Conservation (phyloP, 2,329 filamentous ascomycete genomes). For the Talaromyces albobiverticillius region DNA sequence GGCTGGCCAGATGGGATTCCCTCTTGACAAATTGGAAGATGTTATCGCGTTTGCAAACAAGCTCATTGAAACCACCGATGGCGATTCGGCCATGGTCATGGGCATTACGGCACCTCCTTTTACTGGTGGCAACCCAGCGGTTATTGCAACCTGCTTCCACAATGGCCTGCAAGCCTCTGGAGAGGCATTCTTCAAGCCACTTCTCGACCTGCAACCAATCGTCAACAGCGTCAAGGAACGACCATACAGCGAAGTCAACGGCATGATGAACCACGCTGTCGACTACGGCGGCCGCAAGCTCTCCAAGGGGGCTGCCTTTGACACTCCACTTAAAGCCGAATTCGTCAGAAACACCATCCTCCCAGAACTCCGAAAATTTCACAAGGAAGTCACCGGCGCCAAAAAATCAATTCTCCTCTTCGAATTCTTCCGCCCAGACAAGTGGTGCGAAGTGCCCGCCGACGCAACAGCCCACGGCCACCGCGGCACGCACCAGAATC, state of each 20-base stretch:
- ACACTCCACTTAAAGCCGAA: conserved; percentile 38
- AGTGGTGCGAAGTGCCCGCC: conserved; percentile 34
- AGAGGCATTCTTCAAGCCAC: conserved; percentile 31
- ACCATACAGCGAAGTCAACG: conserved; percentile 44
- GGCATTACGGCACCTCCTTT: no score
- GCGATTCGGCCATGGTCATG: conserved; percentile 35
- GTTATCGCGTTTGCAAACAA: conserved; percentile 57
- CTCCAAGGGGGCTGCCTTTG: conserved; percentile 46
- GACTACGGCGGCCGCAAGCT: conserved; percentile 39
- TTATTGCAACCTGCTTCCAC: conserved; percentile 38
- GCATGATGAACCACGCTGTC: conserved; percentile 35
- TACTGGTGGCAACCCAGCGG: no score
- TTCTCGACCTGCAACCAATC: conserved; percentile 38
- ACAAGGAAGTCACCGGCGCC: conserved; percentile 27
- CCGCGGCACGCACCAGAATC: conserved; percentile 1
- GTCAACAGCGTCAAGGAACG: conserved; percentile 38
- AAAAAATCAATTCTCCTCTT: conserved; percentile 34
- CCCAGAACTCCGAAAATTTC: conserved; percentile 28
- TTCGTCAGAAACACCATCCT: conserved; percentile 33
- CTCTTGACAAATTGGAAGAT: conserved; percentile 45
- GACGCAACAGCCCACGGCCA: conserved; percentile 40
- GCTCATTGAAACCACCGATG: conserved; percentile 25
- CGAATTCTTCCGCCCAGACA: conserved; percentile 43
- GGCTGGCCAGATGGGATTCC: conserved; percentile 57
- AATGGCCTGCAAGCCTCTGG: conserved; percentile 38